Percentiles rank a stretch among this genome's conserved stretches.
phyloP scores from a whole-genome alignment of 768 basidiomycete genomes.

The Grammothele lineata region DNA sequence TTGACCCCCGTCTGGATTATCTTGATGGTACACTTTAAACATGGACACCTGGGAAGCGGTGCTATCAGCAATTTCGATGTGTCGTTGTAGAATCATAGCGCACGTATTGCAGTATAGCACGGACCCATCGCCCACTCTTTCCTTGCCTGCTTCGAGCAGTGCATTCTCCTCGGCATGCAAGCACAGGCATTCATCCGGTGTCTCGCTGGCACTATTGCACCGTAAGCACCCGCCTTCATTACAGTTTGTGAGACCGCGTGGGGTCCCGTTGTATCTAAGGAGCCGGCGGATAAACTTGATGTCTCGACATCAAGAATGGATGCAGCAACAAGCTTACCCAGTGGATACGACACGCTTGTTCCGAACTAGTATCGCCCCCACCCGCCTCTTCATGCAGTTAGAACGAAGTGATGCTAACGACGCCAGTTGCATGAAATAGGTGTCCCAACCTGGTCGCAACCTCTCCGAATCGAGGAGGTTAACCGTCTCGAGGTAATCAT shows the following conservation, averaged over 20 bases:
- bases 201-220: slow-evolving; percentile 61
- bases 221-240: slow-evolving; percentile 84
- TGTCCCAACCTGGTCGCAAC: slow-evolving; percentile 88
- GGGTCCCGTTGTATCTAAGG: slow-evolving; percentile 90
- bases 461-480: slow-evolving; percentile 70
- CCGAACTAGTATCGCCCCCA: slow-evolving; percentile 90
- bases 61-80: too few species aligned
- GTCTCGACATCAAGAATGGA: not conserved
- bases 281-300: not conserved
- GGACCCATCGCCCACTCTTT: slow-evolving; percentile 75
- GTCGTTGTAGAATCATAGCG: slow-evolving; percentile 24
- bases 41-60: slow-evolving; percentile 73
- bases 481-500: slow-evolving; percentile 60
- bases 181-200: slow-evolving; percentile 80
- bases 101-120: slow-evolving; percentile 99
- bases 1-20: slow-evolving; percentile 94
- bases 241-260: slow-evolving; percentile 86
- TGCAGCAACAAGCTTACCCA: slow-evolving; percentile 44
- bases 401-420: slow-evolving; percentile 85
- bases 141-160: slow-evolving; percentile 87
- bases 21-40: slow-evolving; percentile 93
- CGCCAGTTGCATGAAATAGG: slow-evolving; percentile 96
- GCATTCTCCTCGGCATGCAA: slow-evolving; percentile 99
- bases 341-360: slow-evolving; percentile 77
- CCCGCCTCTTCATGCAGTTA: slow-evolving; percentile 96